Conservation (phyloP, 1,284 basidiomycete species). For the Pholiota adiposa region DNA sequence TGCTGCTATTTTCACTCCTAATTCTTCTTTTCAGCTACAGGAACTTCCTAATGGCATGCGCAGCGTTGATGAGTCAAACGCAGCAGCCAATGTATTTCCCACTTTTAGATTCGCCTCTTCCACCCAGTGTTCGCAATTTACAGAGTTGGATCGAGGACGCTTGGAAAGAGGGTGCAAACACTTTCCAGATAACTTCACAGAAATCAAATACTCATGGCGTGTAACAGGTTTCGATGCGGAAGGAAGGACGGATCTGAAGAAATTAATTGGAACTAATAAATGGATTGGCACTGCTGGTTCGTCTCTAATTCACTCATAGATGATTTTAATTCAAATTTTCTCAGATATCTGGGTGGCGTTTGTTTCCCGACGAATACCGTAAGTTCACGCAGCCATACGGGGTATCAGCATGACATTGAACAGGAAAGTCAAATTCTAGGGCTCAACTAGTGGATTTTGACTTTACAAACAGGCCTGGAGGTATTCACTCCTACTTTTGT, state of each 20-base stretch:
- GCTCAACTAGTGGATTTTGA: slow-evolving; percentile 69
- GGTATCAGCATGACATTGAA: not conserved
- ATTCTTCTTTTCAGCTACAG: slow-evolving; percentile 62
- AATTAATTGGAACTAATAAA: slow-evolving; percentile 66
- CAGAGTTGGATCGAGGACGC: slow-evolving; percentile 82
- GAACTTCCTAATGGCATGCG: slow-evolving; percentile 84
- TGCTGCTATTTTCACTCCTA: not conserved
- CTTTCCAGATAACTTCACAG: not conserved
- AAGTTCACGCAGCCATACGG: slow-evolving; percentile 30
- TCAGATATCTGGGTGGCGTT: slow-evolving; percentile 72
- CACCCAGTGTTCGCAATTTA: slow-evolving; percentile 74
- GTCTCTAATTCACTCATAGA: slow-evolving; percentile 6
- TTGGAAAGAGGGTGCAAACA: slow-evolving; percentile 69
- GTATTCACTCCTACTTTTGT: slow-evolving; percentile 29
- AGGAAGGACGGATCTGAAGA: slow-evolving; percentile 65
- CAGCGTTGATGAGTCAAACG: slow-evolving; percentile 69
- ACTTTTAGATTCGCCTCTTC: slow-evolving; percentile 55
- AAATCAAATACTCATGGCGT: not conserved
- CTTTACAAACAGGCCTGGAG: slow-evolving; percentile 40
- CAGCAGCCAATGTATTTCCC: slow-evolving; percentile 62
- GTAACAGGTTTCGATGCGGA: slow-evolving; percentile 71
- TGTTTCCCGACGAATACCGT: slow-evolving; percentile 79
- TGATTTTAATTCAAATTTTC: not conserved
- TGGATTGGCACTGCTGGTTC: slow-evolving; percentile 83
- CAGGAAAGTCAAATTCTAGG: slow-evolving; percentile 36